phyloP scores from a whole-genome alignment of 306 rosid genomes.

The Pueraria montana region DNA sequence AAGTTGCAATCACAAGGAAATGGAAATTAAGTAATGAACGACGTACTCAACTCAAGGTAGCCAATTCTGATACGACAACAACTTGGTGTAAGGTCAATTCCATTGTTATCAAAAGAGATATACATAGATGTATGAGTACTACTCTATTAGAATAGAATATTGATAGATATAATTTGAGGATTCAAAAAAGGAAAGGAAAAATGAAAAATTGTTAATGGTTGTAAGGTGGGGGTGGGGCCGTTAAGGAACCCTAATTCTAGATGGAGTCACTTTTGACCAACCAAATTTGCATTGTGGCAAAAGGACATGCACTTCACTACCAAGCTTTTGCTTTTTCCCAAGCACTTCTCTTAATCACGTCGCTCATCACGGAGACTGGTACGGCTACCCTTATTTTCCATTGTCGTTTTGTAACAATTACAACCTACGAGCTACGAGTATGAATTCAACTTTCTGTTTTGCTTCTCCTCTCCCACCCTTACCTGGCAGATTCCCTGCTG shows the following conservation, averaged over 20 bases:
- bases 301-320: constrained; percentile 44
- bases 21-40: constrained; percentile 23
- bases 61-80: constrained; percentile 8
- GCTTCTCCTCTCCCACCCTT: not conserved
- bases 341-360: constrained; percentile 50
- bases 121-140: not conserved
- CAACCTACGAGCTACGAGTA: not conserved
- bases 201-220: not conserved
- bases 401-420: constrained; percentile 41
- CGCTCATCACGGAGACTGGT: constrained; percentile 56
- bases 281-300: constrained; percentile 34
- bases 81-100: constrained; percentile 48
- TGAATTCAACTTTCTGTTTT: not conserved
- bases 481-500: not conserved
- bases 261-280: constrained; percentile 39
- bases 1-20: constrained; percentile 20
- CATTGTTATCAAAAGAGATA: not conserved
- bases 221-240: constrained; percentile 38
- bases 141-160: constrained; percentile 20
- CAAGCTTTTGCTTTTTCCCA: constrained; percentile 47
- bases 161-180: not conserved
- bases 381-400: not conserved
- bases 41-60: not conserved
- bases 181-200: not conserved
- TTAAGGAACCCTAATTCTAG: not conserved